Evolutionary conservation across 192 early-diverging fungal species (phyloP).

Genomic region (Backusella australiensis): DNA sequence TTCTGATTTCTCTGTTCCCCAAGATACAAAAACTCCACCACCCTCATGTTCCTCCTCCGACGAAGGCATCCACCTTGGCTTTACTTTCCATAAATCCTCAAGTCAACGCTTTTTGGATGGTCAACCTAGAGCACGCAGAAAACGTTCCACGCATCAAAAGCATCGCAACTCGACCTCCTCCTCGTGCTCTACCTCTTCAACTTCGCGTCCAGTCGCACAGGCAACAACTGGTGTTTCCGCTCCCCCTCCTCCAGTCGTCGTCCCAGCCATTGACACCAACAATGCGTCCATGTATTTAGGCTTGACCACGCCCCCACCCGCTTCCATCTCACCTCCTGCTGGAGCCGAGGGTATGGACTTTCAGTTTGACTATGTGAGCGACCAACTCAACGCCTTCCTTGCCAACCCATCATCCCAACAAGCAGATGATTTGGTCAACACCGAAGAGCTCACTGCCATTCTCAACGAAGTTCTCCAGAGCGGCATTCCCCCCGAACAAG

Average conservation of each 20-base stretch:
- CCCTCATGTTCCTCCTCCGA: background rate
- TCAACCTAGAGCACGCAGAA: background rate
- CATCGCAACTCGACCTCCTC: background rate
- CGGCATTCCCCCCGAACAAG: background rate
- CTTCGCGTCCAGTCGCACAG: background rate
- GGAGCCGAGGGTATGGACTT: background rate
- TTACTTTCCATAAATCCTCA: slow-evolving; percentile 6
- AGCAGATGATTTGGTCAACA: background rate
- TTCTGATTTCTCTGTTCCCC: background rate
- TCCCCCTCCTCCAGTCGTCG: background rate
- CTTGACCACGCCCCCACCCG: background rate
- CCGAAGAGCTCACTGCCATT: slow-evolving; percentile 23
- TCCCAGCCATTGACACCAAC: background rate
- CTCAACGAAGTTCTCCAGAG: slow-evolving; percentile 19
- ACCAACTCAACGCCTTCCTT: background rate
- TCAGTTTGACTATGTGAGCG: slow-evolving; percentile 12
- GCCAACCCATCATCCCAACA: background rate
- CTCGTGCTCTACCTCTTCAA: background rate
- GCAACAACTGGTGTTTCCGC: background rate
- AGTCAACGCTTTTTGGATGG: slow-evolving; percentile 13
- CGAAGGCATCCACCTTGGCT: background rate
- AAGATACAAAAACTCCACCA: background rate
- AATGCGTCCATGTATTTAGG: background rate
- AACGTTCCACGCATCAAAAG: slow-evolving; percentile 4
- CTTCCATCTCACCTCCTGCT: background rate